Evolutionary conservation across 139 green algal genomes (phyloP), one percentile per base, ranked within the genome.

Genomic region (Monoraphidium neglectum): DNA sequence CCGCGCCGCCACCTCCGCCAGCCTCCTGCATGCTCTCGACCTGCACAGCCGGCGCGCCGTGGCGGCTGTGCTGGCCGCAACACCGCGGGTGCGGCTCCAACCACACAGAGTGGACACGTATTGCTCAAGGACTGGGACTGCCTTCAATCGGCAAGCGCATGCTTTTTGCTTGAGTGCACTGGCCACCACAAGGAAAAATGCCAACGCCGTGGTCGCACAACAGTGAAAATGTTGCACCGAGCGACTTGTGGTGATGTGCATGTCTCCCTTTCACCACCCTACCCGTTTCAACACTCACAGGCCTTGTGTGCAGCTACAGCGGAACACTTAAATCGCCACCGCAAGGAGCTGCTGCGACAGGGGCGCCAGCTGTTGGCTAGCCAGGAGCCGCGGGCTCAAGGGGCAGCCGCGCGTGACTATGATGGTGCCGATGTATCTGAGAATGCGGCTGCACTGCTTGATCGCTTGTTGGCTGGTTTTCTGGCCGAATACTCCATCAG

Each of bases 331-430:
- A 67, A 76, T 24, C 15, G 53, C 10, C 33, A 66, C 18, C 70
- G 54, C 32, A 76, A 76, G n/a, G 35, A 67, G 70, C 70, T 68
- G 53, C 70, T 68, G 70, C 35, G 49, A 18, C 68, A 40, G 32
- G 24, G 63, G 16, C 37, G 32, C 33, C 37, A 61, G 13, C 64
- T 56, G 1, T 8, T 23, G 13, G 24, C 12, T 12, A 24, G 40
- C 40, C 53, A 54, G 35, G 26, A 67, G 30, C 70, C 36, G 35
- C 53, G 51, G 26, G 35, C 37, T 51, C 69, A 65, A 10, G 30
- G 10, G 24, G 40, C 6, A 23, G 36, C 38, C n/a, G 59, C 0
- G n/a, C 15, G 59, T 26, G 28, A 26, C 59, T 18, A 26, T 26
- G 30, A 8, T 32, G 37, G 62, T 35, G 15, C 18, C 59, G 47